A percentile compares a stretch with the other conserved stretches of the same genome.
Conservation (phyloP, 1,284 basidiomycete species). For the Trametes sp. region DNA sequence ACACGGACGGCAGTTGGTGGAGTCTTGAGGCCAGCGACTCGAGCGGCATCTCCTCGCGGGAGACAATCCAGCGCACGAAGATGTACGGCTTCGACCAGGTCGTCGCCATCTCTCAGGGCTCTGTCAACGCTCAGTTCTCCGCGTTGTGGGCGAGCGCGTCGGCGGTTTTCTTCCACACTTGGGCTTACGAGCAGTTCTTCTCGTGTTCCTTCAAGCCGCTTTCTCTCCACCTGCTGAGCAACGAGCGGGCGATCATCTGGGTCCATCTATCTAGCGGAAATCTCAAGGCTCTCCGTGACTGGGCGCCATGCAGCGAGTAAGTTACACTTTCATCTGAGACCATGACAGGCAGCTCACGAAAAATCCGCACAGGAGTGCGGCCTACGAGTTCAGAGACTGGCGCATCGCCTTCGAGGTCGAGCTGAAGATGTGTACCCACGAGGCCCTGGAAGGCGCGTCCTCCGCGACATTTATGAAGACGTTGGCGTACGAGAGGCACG, state of each 20-base stretch:
- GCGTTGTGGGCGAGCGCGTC: conserved; percentile 28
- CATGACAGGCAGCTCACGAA: background rate
- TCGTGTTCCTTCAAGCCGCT: conserved; percentile 38
- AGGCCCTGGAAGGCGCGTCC: conserved; percentile 24
- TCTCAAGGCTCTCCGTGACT: conserved; percentile 34
- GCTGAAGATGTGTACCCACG: conserved; percentile 37
- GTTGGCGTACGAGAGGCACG: conserved; percentile 34
- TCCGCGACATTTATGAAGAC: conserved; percentile 33
- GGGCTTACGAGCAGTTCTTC: conserved; percentile 39
- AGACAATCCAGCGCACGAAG: conserved; percentile 37
- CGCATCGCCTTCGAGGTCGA: conserved; percentile 45
- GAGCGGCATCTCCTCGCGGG: conserved; percentile 28
- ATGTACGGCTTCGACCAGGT: conserved; percentile 44
- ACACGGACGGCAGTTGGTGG: conserved; percentile 22
- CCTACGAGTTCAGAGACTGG: conserved; percentile 39
- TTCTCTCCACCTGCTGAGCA: conserved; percentile 36
- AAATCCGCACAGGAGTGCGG: conserved; percentile 17
- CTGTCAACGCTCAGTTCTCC: conserved; percentile 41
- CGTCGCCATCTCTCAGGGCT: conserved; percentile 41
- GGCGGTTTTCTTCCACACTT: conserved; percentile 30
- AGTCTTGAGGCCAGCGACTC: conserved; percentile 20
- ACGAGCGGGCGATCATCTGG: conserved; percentile 40
- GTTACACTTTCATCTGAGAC: background rate
- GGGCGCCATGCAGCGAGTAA: conserved; percentile 33
- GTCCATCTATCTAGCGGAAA: conserved; percentile 35